Conservation (phyloP, 805 yeast genomes). For the Pichia gijzeniarum region DNA sequence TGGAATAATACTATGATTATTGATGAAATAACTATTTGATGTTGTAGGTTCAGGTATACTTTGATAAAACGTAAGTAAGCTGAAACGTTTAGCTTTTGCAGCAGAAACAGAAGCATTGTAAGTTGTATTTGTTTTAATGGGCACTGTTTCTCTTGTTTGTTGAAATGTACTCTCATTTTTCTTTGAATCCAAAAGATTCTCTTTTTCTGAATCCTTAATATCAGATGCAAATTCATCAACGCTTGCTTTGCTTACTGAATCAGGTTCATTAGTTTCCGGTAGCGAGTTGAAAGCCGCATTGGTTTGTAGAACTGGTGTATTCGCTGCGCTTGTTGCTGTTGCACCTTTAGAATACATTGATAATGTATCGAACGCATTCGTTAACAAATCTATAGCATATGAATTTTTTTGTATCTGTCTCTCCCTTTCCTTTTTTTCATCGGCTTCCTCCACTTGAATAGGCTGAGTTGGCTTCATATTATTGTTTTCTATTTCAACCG, state of each 20-base stretch:
- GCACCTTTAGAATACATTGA: conserved; percentile 3
- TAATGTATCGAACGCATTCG: conserved; percentile 27
- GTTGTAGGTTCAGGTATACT: conserved; percentile 13
- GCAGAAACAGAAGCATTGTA: conserved; percentile 8
- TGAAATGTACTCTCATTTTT: background rate
- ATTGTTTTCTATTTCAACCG: conserved; percentile 19
- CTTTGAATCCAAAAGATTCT: background rate
- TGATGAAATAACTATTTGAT: conserved; percentile 1
- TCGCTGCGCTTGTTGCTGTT: background rate
- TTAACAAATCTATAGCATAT: conserved; percentile 29
- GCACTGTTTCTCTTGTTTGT: background rate
- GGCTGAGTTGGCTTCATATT: conserved; percentile 15
- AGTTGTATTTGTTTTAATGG: background rate
- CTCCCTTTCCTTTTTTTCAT: conserved; percentile 1
- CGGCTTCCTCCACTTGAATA: background rate
- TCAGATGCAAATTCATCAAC: too few species aligned
- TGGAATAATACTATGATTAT: conserved; percentile 1
- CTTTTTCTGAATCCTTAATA: conserved; percentile 6
- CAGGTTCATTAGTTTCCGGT: background rate
- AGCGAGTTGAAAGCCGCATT: background rate
- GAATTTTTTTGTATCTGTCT: conserved; percentile 16
- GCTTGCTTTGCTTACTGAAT: too few species aligned
- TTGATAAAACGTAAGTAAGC: conserved; percentile 29
- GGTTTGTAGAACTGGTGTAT: too few species aligned
- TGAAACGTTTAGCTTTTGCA: conserved; percentile 28